Evolutionary conservation across 352 stramenopile species (phyloP), one percentile per base, ranked within the genome.

Genomic region (Phytophthora citricola): DNA sequence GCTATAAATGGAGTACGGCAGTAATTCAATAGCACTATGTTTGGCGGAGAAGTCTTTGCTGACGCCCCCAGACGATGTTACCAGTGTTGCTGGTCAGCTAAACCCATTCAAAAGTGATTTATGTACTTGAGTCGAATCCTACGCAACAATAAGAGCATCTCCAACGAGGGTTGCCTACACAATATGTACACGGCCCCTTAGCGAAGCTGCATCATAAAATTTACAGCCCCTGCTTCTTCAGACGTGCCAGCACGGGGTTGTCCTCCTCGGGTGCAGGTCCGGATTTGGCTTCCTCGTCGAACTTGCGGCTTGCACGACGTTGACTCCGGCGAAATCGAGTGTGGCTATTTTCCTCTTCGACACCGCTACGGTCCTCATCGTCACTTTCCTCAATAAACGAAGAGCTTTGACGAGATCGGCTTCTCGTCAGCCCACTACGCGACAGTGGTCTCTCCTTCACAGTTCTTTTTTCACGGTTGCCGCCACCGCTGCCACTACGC

Each of bases 201-300:
- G n/a, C 36, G 61, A 55, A 75, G 55, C 60, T 81, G 76, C 71
- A 87, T 76, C 83, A 92, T 94, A 75, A 92, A 94, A 68, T 91
- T 92, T 60, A 94, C 65, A n/a, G 86, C 86, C 17, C 86, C 48
- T 94, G 86, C 61, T 92, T 92, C 58, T 84, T 87, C 5, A 94
- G 79, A 22, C 86, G 86, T 17, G 80, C 83, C 32, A 92, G 65
- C 52, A 94, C 83, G 2, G 86, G 86, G 59, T 92, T 94, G 38
- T 89, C 80, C 40, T 81, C 67, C 5, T 78, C 69, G 58, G 60
- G 27, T 47, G 51, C 41, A 40, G 62, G 10, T 24, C 48, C 61
- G 31, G 48, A 56, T 58, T 77, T 77, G 9, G 66, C 57, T 60
- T 89, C 77, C 52, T 78, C 69, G 61, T 88, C 75, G 49, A 73